Percentiles rank a stretch among this genome's conserved stretches.
These are phyloP conservation scores for Phytophthora hibernalis DNA, from an alignment of 352 stramenopile genomes.

Conservation along the genomic window DNA sequence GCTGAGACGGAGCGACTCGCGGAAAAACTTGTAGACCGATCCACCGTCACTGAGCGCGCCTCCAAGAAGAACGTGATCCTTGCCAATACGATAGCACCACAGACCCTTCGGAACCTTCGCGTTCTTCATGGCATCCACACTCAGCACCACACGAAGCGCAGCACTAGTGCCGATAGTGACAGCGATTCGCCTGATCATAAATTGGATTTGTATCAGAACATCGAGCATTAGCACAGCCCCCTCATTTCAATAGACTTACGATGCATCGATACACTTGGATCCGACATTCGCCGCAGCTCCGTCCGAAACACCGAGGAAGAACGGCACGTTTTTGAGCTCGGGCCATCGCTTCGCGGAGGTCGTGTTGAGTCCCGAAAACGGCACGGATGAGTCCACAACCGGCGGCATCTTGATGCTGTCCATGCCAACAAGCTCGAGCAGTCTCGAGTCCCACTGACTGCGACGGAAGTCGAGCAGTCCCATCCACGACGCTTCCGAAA, in stretches of 20 bases:
- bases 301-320: conserved; percentile 93
- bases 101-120: conserved; percentile 88
- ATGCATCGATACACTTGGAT: conserved; percentile 90
- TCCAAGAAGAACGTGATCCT: conserved; percentile 89
- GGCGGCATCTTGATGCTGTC: conserved; percentile 72
- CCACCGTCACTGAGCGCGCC: conserved; percentile 96
- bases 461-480: conserved; percentile 92
- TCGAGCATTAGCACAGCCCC: not conserved
- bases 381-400: conserved; percentile 72
- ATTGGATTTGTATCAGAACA: conserved; percentile 9
- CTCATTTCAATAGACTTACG: conserved; percentile 41
- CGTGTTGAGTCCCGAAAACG: conserved; percentile 60
- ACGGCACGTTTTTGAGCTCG: conserved; percentile 65
- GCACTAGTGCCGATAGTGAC: conserved; percentile 96
- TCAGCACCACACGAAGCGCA: conserved; percentile 91
- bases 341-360: conserved; percentile 79
- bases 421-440: conserved; percentile 82
- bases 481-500: conserved; percentile 95
- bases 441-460: conserved; percentile 83
- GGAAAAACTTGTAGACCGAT: conserved; percentile 94
- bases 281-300: conserved; percentile 95
- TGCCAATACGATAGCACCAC: conserved; percentile 95
- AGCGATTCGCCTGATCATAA: conserved; percentile 76
- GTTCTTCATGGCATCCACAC: conserved; percentile 47
- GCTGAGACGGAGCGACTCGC: conserved; percentile 69